Conservation (phyloP, 2,329 filamentous ascomycete genomes). For the Bipolaris sorokiniana region DNA sequence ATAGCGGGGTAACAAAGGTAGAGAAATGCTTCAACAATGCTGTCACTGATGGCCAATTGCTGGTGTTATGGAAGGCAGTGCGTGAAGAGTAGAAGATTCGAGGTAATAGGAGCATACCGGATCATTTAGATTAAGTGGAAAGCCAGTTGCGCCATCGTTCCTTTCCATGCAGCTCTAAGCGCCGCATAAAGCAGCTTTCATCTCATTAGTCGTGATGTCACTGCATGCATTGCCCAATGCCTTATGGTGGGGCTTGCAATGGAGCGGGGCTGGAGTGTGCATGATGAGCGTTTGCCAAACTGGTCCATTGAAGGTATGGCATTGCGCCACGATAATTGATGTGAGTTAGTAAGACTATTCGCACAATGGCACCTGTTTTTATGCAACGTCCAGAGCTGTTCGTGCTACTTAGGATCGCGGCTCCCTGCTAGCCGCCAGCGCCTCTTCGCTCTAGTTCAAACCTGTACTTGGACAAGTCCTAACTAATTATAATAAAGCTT, state of each 20-base stretch:
- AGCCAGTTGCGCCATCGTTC: neutral
- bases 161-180: slow-evolving; percentile 1
- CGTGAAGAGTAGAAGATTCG: slow-evolving; percentile 6
- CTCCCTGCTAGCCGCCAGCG: neutral
- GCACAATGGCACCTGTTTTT: neutral
- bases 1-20: slow-evolving; percentile 14
- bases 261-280: neutral
- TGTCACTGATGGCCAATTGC: slow-evolving; percentile 10
- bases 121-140: neutral
- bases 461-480: neutral
- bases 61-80: slow-evolving; percentile 1
- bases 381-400: slow-evolving; percentile 1
- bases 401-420: slow-evolving; percentile 4
- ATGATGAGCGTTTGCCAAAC: neutral
- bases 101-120: slow-evolving; percentile 19
- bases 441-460: neutral
- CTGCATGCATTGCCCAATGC: slow-evolving; percentile 12
- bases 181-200: slow-evolving; percentile 10
- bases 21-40: slow-evolving; percentile 11
- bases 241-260: slow-evolving; percentile 8
- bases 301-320: neutral
- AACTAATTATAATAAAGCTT: neutral
- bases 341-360: neutral
- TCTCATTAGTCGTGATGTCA: slow-evolving; percentile 27
- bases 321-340: neutral